Evolutionary conservation across 1,139 yeast species (phyloP), one percentile per base, ranked within the genome.

Genomic region (Lodderomyces orthopsilosis): DNA sequence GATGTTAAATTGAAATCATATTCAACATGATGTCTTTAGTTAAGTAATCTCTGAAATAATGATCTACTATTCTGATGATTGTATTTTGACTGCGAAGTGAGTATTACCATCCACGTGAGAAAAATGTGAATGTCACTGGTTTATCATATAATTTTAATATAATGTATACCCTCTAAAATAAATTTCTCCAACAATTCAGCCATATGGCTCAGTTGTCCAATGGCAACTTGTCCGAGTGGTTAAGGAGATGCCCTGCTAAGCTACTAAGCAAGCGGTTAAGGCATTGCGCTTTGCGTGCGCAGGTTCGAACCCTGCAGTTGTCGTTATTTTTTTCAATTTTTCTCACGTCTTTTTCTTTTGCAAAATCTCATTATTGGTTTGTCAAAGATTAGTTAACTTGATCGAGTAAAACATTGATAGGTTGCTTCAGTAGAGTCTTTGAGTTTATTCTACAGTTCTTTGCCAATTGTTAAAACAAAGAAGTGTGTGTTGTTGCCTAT

Each of bases 291-390:
- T 47, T 75, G 78, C 86, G 88, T 86, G 86, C 89, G 87, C 86
- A 82, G 88, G 89, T 83, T 83, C 88, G 83, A 83, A 81, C 82
- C 88, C 88, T 81, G 88, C 86, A 75, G 85, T 80, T 81, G 87
- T 81, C 88, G 88, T 50, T 47, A 60, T 42, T 28, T 35, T 34
- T 42, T 38, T 14, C 18, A 14, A 13, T 51, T 47, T 34, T 40
- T 37, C 30, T 37, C 18, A 62, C 52, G 46, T 33, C 26, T 33
- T 37, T 34, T 22, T 24, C 23, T 35, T 14, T 40, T 35, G 12
- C 19, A 15, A 14, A 6, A 6, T 6, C 4, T 17, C 10, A 23
- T 12, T 34, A 8, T 8, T 34, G n/a, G n/a, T n/a, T n/a, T n/a
- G n/a, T n/a, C n/a, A n/a, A n/a, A n/a, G n/a, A n/a, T n/a, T n/a